phyloP scores from a whole-genome alignment of 495 filamentous ascomycete species.

The Aspergillus funiculosus region DNA sequence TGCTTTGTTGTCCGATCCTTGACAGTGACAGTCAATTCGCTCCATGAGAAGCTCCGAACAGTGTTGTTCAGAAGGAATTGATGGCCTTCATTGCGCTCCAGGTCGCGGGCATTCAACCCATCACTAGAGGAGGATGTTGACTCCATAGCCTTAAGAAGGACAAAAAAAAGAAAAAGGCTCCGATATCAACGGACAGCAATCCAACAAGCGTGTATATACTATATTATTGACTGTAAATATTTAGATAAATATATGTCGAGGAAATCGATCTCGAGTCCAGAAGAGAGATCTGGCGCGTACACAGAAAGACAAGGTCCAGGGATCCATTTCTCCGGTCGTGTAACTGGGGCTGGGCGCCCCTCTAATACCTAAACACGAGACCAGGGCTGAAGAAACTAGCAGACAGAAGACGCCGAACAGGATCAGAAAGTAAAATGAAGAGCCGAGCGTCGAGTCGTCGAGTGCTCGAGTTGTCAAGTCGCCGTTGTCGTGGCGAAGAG shows the following conservation, averaged over 20 bases:
- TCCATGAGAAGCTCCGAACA: slow-evolving; percentile 54
- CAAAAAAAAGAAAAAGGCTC: background rate
- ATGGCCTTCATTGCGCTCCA: slow-evolving; percentile 26
- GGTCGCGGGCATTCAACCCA: slow-evolving; percentile 16
- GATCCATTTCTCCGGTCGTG: slow-evolving; percentile 5
- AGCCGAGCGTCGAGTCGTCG: background rate
- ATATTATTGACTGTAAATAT: too few species aligned
- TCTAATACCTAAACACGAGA: background rate
- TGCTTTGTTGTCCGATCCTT: slow-evolving; percentile 61
- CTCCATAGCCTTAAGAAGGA: background rate
- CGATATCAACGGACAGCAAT: too few species aligned
- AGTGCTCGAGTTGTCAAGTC: background rate
- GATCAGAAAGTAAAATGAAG: background rate
- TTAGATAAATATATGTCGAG: background rate
- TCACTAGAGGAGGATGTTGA: slow-evolving; percentile 4
- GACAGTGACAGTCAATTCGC: slow-evolving; percentile 57
- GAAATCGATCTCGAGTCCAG: background rate
- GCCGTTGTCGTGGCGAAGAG: background rate
- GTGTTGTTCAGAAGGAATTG: slow-evolving; percentile 35
- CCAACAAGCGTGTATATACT: too few species aligned
- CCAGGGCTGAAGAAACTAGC: background rate
- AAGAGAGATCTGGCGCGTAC: slow-evolving; percentile 3
- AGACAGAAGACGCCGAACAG: background rate
- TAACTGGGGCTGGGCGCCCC: slow-evolving; percentile 2
- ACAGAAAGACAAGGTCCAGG: background rate